These are phyloP conservation scores for Cladosporium sp. DNA, from an alignment of 2,329 filamentous ascomycete species.

Conservation along the genomic window DNA sequence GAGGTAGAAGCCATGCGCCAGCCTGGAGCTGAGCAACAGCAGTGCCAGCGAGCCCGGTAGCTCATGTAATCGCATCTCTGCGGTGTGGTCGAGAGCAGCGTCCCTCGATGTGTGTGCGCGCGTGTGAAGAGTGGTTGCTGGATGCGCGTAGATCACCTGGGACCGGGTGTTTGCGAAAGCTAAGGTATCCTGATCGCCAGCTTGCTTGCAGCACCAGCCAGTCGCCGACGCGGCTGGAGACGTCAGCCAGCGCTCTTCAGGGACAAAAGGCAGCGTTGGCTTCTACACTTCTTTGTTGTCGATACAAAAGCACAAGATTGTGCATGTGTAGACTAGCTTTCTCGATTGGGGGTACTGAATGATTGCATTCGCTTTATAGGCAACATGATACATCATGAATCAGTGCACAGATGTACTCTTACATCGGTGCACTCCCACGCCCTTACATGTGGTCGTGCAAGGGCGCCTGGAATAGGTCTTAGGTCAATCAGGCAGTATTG, in stretches of 20 bases:
- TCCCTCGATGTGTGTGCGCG: not conserved
- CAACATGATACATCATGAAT: too few species aligned
- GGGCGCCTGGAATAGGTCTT: too few species aligned
- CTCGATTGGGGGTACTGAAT: too few species aligned
- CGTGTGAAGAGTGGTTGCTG: not conserved
- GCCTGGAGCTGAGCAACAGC: not conserved
- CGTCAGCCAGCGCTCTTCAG: not conserved
- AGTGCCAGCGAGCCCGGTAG: constrained; percentile 4
- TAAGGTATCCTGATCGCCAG: constrained; percentile 2
- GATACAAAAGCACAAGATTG: too few species aligned
- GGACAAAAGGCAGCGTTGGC: too few species aligned
- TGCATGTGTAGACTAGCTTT: too few species aligned
- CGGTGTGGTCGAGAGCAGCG: not conserved
- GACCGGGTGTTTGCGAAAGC: not conserved
- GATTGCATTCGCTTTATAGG: too few species aligned
- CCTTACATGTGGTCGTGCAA: too few species aligned
- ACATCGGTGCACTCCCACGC: too few species aligned
- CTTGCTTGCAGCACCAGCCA: not conserved
- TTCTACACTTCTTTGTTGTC: too few species aligned
- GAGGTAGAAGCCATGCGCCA: constrained; percentile 67
- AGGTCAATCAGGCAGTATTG: too few species aligned
- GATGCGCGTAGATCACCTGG: not conserved
- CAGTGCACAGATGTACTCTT: too few species aligned
- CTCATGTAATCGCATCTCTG: constrained; percentile 9
- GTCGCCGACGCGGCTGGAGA: not conserved